Base-by-base conservation (phyloP, 176 grass and related monocot genomes). In the Calamus simplicifolius region DNA sequence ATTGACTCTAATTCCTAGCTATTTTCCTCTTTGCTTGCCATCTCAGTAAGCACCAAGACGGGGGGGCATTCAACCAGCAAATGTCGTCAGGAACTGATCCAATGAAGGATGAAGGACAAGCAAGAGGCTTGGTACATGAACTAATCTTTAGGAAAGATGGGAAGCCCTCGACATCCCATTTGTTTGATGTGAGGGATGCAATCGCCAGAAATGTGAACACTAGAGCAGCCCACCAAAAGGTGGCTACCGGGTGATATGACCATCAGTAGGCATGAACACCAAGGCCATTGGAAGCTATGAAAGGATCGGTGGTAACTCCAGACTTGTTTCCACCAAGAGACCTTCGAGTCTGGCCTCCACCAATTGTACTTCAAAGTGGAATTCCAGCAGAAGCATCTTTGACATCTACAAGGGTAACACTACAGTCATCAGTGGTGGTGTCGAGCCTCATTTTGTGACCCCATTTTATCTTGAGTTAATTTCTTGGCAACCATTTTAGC, bases 81-180 rank as follows among this genome's bases (percentile, higher is more conserved):
- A 50, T 56, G 2, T 15, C 68, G 4, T 57, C 57, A 51, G 75
- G 55, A 54, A 27, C 57, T 1, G 69, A 49, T 16, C 30, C 66
- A 13, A 57, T 76, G 13, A 70, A 68, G 10, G 72, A 82, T 67
- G 66, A 73, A 25, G 58, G 72, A 29, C 68, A 66, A 3, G 60
- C 59, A 49, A 82, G 85, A 49, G 92, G 92, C 18, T 61, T 82
- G n/a, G 80, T 91, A 63, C 84, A 85, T 57, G 75, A 85, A 23
- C 75, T 72, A 51, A 67, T 72, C 4, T 71, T 66, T 29, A 76
- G 71, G 16, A 90, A 85, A 16, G 72, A 80, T 4, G 61, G 52
- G 58, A 89, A 73, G 4, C 62, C 75, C 0, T 16, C 76, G 3
- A 5, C 63, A 25, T 64, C 70, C 2, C 78, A 83, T 38, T 52